Conservation (phyloP, 768 basidiomycete genomes). For the Hygrophorus pudorinus region DNA sequence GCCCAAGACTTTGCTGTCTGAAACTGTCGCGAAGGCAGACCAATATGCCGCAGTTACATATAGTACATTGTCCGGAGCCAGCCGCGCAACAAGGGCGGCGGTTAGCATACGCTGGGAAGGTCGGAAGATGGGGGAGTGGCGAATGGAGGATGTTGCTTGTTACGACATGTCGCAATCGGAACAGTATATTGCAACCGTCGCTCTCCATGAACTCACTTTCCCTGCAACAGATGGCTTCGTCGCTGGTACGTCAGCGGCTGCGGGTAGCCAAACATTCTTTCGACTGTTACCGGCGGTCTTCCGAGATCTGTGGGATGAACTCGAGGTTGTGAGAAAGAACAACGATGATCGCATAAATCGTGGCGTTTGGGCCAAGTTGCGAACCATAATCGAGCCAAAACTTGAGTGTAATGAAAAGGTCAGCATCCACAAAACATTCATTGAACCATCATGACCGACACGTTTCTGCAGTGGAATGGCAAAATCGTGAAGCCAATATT, state of each 20-base stretch:
- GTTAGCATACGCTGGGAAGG: slow-evolving; percentile 70
- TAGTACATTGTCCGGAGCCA: slow-evolving; percentile 50
- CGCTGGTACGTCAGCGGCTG: slow-evolving; percentile 31
- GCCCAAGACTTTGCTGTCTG: slow-evolving; percentile 64
- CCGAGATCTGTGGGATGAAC: slow-evolving; percentile 87
- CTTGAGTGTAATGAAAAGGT: slow-evolving; percentile 36
- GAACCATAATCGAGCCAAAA: slow-evolving; percentile 55
- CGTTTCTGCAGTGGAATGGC: slow-evolving; percentile 13
- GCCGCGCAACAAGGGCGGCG: slow-evolving; percentile 64
- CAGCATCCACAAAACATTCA: neutral
- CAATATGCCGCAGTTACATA: slow-evolving; percentile 70
- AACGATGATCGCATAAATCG: slow-evolving; percentile 59
- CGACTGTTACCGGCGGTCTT: slow-evolving; percentile 72
- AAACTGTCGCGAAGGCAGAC: slow-evolving; percentile 59
- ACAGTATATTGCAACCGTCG: slow-evolving; percentile 81
- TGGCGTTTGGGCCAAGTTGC: slow-evolving; percentile 59
- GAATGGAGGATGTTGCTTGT: slow-evolving; percentile 83
- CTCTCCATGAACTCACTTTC: slow-evolving; percentile 71
- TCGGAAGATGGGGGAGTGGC: slow-evolving; percentile 51
- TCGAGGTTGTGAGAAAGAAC: slow-evolving; percentile 54
- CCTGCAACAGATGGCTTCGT: slow-evolving; percentile 56
- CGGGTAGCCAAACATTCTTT: slow-evolving; percentile 55
- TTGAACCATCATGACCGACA: neutral
- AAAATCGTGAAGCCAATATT: slow-evolving; percentile 13
- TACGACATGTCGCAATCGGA: slow-evolving; percentile 70